Evolutionary conservation across 2,329 filamentous ascomycete genomes (phyloP).

Genomic region (Rugonectria rugulosa): DNA sequence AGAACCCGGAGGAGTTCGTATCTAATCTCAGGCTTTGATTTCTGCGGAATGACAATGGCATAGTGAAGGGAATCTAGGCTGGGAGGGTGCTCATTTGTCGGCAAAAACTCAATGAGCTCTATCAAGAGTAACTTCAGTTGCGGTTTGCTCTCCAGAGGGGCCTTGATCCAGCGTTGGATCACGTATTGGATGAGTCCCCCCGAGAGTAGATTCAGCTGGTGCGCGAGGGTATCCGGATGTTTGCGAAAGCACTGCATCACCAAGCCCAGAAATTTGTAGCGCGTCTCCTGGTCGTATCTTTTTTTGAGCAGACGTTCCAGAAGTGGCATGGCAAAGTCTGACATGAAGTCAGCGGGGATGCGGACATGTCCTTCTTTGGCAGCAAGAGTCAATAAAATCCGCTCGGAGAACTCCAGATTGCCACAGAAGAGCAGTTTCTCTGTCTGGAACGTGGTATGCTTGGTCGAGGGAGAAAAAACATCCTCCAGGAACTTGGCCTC

Average conservation of each 20-base stretch:
- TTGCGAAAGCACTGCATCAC: constrained; percentile 19
- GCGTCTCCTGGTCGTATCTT: constrained; percentile 14
- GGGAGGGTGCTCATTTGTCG: background rate
- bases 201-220: background rate
- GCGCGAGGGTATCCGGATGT: constrained; percentile 1
- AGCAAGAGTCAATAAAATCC: constrained; percentile 23
- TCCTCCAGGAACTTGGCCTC: constrained; percentile 26
- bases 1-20: constrained; percentile 37
- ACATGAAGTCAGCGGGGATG: constrained; percentile 29
- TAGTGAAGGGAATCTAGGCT: background rate
- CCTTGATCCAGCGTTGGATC: constrained; percentile 23
- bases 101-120: constrained; percentile 16
- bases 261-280: constrained; percentile 26
- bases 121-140: constrained; percentile 5
- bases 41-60: background rate
- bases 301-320: constrained; percentile 30
- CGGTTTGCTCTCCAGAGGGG: background rate
- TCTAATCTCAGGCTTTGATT: background rate
- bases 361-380: constrained; percentile 7
- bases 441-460: background rate
- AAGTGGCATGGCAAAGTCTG: constrained; percentile 28
- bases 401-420: constrained; percentile 23
- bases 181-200: constrained; percentile 20
- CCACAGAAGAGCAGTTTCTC: constrained; percentile 25
- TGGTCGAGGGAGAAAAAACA: constrained; percentile 21